Evolutionary conservation across 441 rosid species (phyloP), one percentile per base, ranked within the genome.

Genomic region (Isatis lusitanica): DNA sequence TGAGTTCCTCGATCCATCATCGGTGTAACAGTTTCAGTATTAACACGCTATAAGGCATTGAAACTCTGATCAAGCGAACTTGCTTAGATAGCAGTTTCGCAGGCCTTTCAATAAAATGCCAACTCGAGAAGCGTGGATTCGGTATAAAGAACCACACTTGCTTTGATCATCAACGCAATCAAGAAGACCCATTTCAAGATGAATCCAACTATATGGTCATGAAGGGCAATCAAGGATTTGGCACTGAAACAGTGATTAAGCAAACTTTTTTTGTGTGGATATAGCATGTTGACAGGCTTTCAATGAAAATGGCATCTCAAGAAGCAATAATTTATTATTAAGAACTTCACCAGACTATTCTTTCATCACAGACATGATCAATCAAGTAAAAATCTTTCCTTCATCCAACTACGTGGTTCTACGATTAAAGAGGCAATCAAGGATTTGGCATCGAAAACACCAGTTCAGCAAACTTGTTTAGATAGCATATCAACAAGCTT

Each of bases 1-100:
- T 17, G 10, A 16, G 8, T 52, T 53, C 28, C 63, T n/a, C 38
- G 1, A 30, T 9, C 18, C 48, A 59, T 51, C 42, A n/a, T 52
- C 21, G 4, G 38, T 3, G 18, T 17, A 26, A 48, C 48, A 39
- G 1, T 4, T 28, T 61, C 5, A 50, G 63, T 28, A 61, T 33
- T 62, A 71, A 52, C 5, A 31, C 6, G 6, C 28, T 13, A 4
- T 0, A 26, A 16, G 48, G 21, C 0, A 64, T 42, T 31, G 56
- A 73, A 53, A 73, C 42, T 44, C 47, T 31, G 40, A 31, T 72
- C 38, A 63, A 43, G 30, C 30, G 42, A 40, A 52, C 53, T 39
- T 62, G 39, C n/a, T 10, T 7, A 36, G 16, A 59, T 4, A 35
- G 10, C 55, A 44, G 6, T 15, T 48, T 26, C 6, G 0, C 28